These are phyloP conservation scores for Phycomyces blakesleeanus DNA, from an alignment of 192 early-diverging fungal species.

Conservation along the genomic window DNA sequence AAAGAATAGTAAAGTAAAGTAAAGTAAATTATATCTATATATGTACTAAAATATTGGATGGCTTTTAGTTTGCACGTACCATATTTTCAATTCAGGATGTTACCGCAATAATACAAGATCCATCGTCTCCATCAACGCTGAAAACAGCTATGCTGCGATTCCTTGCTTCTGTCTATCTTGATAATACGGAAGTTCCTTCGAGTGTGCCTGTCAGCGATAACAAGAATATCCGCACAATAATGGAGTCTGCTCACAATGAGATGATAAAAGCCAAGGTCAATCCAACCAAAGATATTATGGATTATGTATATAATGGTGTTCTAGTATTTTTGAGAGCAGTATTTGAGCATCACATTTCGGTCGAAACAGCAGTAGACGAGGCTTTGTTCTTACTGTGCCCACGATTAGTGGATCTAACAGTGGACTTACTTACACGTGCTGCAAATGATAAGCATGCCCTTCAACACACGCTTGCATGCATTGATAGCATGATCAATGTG, in stretches of 20 bases:
- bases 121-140: background rate
- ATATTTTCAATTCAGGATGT: slow-evolving; percentile 20
- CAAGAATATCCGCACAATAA: background rate
- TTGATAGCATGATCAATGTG: slow-evolving; percentile 28
- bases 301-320: slow-evolving; percentile 12
- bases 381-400: slow-evolving; percentile 6
- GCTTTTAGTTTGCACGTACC: slow-evolving; percentile 20
- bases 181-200: slow-evolving; percentile 16
- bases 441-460: background rate
- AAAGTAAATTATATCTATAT: no score
- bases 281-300: background rate
- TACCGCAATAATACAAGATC: slow-evolving; percentile 1
- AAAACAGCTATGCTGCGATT: slow-evolving; percentile 17
- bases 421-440: background rate
- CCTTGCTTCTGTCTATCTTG: slow-evolving; percentile 18
- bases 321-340: slow-evolving; percentile 16
- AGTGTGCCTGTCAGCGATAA: slow-evolving; percentile 8
- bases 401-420: background rate
- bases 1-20: no score
- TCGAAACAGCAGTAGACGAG: slow-evolving; percentile 11
- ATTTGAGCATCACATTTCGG: slow-evolving; percentile 19
- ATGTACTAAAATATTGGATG: background rate
- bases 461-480: slow-evolving; percentile 17
- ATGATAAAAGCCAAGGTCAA: background rate
- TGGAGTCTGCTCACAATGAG: background rate